Conservation (phyloP, 2,329 filamentous ascomycete species). For the Metarhizium robertsii region DNA sequence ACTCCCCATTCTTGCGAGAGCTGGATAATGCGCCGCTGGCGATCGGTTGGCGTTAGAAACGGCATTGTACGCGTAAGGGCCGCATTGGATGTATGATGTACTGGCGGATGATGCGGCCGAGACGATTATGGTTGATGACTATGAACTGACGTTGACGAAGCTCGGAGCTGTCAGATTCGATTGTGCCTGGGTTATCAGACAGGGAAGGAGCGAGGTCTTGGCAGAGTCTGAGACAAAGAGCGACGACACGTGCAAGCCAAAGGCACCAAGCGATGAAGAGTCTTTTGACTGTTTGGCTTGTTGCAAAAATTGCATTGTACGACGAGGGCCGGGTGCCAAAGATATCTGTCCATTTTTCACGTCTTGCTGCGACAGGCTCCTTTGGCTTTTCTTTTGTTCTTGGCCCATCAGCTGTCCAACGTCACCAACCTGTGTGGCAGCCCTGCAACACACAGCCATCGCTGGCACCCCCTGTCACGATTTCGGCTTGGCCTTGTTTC, state of each 20-base stretch:
- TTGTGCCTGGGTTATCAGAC: no score
- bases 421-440: not conserved
- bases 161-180: not conserved
- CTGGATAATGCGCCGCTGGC: conserved; percentile 37
- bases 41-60: conserved; percentile 23
- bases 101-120: no score
- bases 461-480: not conserved
- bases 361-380: not conserved
- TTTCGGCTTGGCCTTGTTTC: not conserved
- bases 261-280: not conserved
- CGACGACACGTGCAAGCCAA: no score
- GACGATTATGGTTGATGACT: not conserved
- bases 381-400: not conserved
- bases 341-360: not conserved
- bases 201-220: not conserved
- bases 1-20: conserved; percentile 43
- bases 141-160: not conserved
- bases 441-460: not conserved
- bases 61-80: conserved; percentile 15
- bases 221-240: not conserved
- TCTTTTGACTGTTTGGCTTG: no score
- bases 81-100: not conserved
- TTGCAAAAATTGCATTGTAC: not conserved
- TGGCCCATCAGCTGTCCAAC: not conserved
- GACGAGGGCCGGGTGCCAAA: not conserved